Conservation (phyloP, 345 rosid genomes). For the Salix suchowensis region DNA sequence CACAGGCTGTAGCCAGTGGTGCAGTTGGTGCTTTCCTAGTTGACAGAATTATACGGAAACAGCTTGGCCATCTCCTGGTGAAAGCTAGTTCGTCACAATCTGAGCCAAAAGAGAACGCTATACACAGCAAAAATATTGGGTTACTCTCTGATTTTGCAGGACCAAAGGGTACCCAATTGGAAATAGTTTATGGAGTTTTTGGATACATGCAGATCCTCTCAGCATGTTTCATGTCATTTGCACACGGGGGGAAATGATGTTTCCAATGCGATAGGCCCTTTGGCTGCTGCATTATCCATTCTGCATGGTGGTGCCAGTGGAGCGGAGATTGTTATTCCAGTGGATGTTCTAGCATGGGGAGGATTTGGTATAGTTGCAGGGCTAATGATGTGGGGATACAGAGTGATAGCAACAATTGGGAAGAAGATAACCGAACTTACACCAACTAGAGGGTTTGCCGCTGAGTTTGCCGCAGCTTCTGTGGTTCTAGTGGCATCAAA, state of each 20-base stretch:
- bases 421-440: constrained; percentile 95
- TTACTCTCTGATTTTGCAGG: constrained; percentile 90
- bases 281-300: constrained; percentile 85
- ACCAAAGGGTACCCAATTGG: constrained; percentile 81
- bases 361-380: constrained; percentile 96
- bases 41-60: constrained; percentile 52
- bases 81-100: constrained; percentile 38
- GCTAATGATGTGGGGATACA: constrained; percentile 78
- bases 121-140: constrained; percentile 47
- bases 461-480: constrained; percentile 92
- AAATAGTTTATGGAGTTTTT: constrained; percentile 82
- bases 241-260: constrained; percentile 93
- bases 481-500: constrained; percentile 89
- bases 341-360: constrained; percentile 94
- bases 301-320: constrained; percentile 67
- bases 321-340: constrained; percentile 62
- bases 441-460: constrained; percentile 94
- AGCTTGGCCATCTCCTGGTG: constrained; percentile 82
- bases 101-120: constrained; percentile 29
- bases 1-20: constrained; percentile 78
- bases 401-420: constrained; percentile 94
- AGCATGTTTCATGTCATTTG: constrained; percentile 98
- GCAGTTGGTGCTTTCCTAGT: constrained; percentile 75
- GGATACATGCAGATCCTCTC: constrained; percentile 96
- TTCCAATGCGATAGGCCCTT: constrained; percentile 90